Base-by-base conservation (phyloP, 331 rosid species). In the Malus hybrid region DNA sequence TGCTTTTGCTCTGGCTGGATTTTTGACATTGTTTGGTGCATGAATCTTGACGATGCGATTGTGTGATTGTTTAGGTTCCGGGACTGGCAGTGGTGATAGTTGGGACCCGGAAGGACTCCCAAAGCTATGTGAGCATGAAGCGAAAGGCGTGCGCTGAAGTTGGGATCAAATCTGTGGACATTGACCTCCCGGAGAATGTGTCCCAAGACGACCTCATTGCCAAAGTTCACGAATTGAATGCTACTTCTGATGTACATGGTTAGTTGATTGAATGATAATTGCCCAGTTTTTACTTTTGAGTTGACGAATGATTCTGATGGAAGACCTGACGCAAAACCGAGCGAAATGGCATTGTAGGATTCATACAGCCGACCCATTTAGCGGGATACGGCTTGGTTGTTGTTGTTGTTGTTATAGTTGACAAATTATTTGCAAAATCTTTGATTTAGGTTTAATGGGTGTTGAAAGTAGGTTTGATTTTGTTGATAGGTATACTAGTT, bases 31-130 rank as follows among this genome's bases (percentile, higher is more conserved):
- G 27, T 55, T 52, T 29, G 3, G 57, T 67, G 54, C 28, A 4
- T 19, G 12, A 69, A 24, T 4, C 18, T 64, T 76, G 16, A 9
- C 67, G 14, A 42, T 42, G 48, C 48, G 69, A 8, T 76, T 64
- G 14, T 19, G 48, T 42, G 48, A 42, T 42, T 42, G 48, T 10
- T 67, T 78, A 88, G 98, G 96, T 91, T 74, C 97, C 97, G 18
- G 98, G 97, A 32, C 78, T 93, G 74, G 98, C 97, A 14, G 97
- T 90, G 72, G 96, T 93, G 84, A 93, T 88, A 39, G 96, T 93
- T 5, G 98, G 98, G 22, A 70, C 31, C 87, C 81, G 91, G 79
- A 90, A 93, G 81, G 97, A 91, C 78, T 93, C 97, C 10, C 95
- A 83, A 44, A 93, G 94, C 80, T 93, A 88, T 77, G 96, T 91